These are phyloP conservation scores for Centaurea solstitialis DNA, from an alignment of 129 eudicot species.

Conservation along the genomic window DNA sequence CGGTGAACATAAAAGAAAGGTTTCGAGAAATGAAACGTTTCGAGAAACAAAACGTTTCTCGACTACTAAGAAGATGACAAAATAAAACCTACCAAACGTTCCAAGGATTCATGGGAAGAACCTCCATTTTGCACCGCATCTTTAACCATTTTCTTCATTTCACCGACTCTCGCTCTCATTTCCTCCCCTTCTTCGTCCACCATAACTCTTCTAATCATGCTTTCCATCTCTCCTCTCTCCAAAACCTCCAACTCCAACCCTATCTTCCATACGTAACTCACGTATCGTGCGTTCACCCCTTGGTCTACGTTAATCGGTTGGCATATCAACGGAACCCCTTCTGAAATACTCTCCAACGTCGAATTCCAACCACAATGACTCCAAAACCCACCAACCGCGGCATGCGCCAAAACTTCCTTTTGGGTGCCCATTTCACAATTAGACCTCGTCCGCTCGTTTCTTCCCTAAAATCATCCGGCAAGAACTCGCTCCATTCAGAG, in stretches of 20 bases:
- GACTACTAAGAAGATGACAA: constrained; percentile 15
- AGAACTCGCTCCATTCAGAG: constrained; percentile 35
- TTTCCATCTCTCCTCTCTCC: constrained; percentile 30
- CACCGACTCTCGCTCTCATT: constrained; percentile 30
- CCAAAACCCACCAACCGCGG: background rate
- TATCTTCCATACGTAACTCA: constrained; percentile 40
- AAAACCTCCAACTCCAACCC: constrained; percentile 41
- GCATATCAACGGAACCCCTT: constrained; percentile 53
- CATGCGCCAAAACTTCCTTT: constrained; percentile 9
- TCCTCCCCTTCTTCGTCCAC: constrained; percentile 46
- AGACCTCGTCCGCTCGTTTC: constrained; percentile 33
- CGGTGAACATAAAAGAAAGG: no score
- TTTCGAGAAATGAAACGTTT: no score
- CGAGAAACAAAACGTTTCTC: no score
- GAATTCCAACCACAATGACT: constrained; percentile 50
- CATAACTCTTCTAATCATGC: constrained; percentile 38
- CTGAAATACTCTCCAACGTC: constrained; percentile 50
- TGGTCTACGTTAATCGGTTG: constrained; percentile 46
- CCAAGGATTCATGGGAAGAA: constrained; percentile 33
- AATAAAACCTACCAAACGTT: constrained; percentile 26
- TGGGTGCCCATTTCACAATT: constrained; percentile 58
- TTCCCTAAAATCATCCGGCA: constrained; percentile 44
- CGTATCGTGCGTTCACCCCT: constrained; percentile 36
- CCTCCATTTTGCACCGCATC: constrained; percentile 25
- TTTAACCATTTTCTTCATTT: constrained; percentile 31